Evolutionary conservation across 768 basidiomycete genomes (phyloP).

Genomic region (Boletus speciosus): DNA sequence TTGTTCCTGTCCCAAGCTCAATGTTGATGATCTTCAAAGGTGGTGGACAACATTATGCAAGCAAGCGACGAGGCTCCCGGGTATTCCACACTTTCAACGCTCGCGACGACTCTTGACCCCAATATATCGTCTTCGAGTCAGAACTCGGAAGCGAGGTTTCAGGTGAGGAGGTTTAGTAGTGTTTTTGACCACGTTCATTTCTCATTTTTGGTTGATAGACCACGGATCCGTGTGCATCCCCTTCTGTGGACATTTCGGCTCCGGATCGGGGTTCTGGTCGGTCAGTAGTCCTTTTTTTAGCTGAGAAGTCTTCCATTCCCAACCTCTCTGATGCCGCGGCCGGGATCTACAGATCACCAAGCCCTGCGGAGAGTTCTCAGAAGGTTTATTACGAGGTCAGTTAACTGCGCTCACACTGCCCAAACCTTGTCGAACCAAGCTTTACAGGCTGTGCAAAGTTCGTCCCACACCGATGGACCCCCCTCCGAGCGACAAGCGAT

Average conservation of each 20-base stretch:
- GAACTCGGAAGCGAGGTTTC: not conserved
- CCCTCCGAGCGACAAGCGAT: not conserved
- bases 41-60: not conserved
- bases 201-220: not conserved
- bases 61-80: not conserved
- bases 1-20: not conserved
- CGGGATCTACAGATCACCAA: not conserved
- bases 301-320: not conserved
- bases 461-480: too few relatives aligned
- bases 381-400: not conserved
- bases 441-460: not conserved
- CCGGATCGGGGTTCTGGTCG: not conserved
- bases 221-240: too few relatives aligned
- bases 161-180: not conserved
- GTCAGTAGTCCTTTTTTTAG: not conserved
- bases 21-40: not conserved
- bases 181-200: not conserved
- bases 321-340: not conserved
- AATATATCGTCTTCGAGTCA: not conserved
- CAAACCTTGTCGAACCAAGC: not conserved
- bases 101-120: too few relatives aligned
- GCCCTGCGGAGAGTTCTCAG: not conserved
- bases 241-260: not conserved
- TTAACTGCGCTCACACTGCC: not conserved
- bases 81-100: not conserved